Percentiles rank a stretch among this genome's conserved stretches.
Conservation (phyloP, 192 early-diverging fungal genomes). For the Backusella parvicylindrica region DNA sequence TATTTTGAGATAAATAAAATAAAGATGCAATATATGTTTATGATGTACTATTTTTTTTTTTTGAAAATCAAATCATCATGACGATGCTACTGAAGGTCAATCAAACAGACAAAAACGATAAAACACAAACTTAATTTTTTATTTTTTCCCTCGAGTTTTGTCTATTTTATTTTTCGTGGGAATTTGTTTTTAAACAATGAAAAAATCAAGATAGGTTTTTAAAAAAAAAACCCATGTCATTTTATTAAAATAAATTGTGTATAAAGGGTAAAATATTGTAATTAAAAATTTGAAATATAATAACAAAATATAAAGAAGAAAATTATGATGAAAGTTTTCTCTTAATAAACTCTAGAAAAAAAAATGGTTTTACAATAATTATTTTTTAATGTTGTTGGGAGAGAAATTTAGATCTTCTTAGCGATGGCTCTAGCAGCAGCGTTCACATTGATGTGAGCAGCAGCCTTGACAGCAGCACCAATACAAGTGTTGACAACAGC, state of each 20-base stretch:
- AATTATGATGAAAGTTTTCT: background rate
- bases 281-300: background rate
- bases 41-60: background rate
- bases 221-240: background rate
- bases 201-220: background rate
- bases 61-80: background rate
- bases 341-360: background rate
- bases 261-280: background rate
- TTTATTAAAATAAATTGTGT: background rate
- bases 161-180: background rate
- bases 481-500: slow-evolving; percentile 11
- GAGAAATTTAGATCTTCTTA: background rate
- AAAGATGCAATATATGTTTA: background rate
- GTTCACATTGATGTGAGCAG: slow-evolving; percentile 7
- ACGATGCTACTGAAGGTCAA: background rate
- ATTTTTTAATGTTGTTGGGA: background rate
- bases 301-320: background rate
- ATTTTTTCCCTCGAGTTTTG: background rate
- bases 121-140: too few relatives aligned
- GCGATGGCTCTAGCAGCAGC: slow-evolving; percentile 10
- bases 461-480: slow-evolving; percentile 8
- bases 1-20: background rate
- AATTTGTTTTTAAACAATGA: background rate
- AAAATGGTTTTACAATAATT: background rate
- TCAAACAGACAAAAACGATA: too few relatives aligned